Base-by-base conservation (phyloP, 495 filamentous ascomycete genomes). In the Amniculicola lignicola region DNA sequence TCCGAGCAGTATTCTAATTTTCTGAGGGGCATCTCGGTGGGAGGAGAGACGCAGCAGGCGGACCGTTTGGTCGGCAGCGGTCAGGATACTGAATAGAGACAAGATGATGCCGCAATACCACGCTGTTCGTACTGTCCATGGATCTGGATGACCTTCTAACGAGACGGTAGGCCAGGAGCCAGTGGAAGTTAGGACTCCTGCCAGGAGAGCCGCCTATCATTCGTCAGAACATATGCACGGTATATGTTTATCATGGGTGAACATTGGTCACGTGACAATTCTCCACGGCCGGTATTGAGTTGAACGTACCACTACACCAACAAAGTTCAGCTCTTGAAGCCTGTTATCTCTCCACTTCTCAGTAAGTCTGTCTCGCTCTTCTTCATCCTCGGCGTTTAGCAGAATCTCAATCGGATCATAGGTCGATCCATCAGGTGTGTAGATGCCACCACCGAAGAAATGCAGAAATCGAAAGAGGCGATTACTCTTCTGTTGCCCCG, bases 41-140 rank as follows among this genome's bases (percentile, higher is more conserved):
- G 57, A 44, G 24, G 65, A 59, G 5, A 69, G 6, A 3, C 67
- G 67, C 35, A 64, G 62, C 12, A 69, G 50, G 11, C 67, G 64
- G 11, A 69, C 58, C 12, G 58, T 60, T 50, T 67, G 64, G 31
- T 62, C 54, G 16, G 67, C 67, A 21, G 67, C 51, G 0, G 50
- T 61, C 5, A 67, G 49, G 16, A 69, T 57, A 12, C 46, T 48
- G 49, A 55, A 54, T 9, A 69, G 59, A 18, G 65, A 37, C 7
- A 67, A 55, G 21, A 65, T 43, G 19, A 69, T 61, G 25, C 62
- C 65, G 45, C 51, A 61, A 44, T 61, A 69, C 59, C 58, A 69
- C 21, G 46, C 44, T 11, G 62, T 56, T 14, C 67, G 65, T 10
- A 66, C 63, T 2, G 41, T 12, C 65, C 65, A 67, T 12, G 67